Base-by-base conservation (phyloP, 345 rosid species). In the Eucalyptus curtisii region DNA sequence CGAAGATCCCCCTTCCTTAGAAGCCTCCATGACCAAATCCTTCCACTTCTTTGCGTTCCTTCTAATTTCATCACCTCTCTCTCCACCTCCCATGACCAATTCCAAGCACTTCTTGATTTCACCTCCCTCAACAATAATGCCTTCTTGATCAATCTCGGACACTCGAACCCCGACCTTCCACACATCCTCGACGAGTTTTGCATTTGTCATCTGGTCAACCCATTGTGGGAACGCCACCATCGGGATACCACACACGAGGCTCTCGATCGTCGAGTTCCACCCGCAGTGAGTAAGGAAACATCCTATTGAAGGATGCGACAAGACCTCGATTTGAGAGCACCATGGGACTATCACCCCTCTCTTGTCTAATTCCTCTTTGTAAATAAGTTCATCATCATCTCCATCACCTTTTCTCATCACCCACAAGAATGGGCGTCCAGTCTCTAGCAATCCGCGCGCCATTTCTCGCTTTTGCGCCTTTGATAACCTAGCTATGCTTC, bases 51-150 rank as follows among this genome's bases (percentile, higher is more conserved):
- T 52, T 8, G 91, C 91, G 64, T 91, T 92, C 53, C 13, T 55
- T 64, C 91, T 90, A 37, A 92, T 52, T 30, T 85, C 90, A 7
- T 89, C 82, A 6, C 92, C 91, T 57, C 66, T 45, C 25, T 88
- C 91, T 20, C 89, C 90, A 31, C 84, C 85, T 55, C 89, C 93
- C 95, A 92, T 90, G 53, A 90, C 92, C 61, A 90, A 30, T 16
- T 89, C 93, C 89, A 93, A 81, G 59, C 93, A 90, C 44, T 87
- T 89, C 89, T 33, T 88, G 45, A 92, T 90, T 91, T 93, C 93
- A 24, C 90, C 90, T 50, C 91, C 89, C 45, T 61, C 90, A 11
- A 89, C 90, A 24, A 88, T 45, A 37, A 90, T n/a, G 88, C 88
- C 85, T 16, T 87, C 91, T 33, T 40, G 88, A 13, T 88, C 87